Evolutionary conservation across 1,284 basidiomycete genomes (phyloP), one percentile per base, ranked within the genome.

Genomic region (Melampsora occidentalis): DNA sequence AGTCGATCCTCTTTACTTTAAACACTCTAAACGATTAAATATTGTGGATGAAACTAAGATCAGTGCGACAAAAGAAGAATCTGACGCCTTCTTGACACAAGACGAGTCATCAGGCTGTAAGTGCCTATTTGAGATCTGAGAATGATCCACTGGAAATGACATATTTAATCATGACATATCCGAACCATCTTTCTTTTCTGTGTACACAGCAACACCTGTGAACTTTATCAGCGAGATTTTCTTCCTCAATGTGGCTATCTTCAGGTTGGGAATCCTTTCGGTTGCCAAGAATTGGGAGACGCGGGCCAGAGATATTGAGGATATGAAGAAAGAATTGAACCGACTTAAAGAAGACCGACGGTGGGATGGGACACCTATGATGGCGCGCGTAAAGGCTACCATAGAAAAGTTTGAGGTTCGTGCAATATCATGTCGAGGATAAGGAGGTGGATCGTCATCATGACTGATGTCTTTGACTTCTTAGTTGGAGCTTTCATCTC

Each of bases 211-310:
- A 81, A 77, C 82, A 59, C 78, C 87, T 6, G 87, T 91, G 2
- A 97, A 97, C 83, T 99, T 99, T 84, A 95, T 99, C 79, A 94
- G 95, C 1, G 91, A 98, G 72, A 88, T 97, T 14, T 99, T 97
- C 85, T 98, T 91, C 85, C 86, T 98, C 51, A 87, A 90, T 10
- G 87, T 92, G 77, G 89, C 92, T 0, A 90, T 90, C 85, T 90
- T 91, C 77, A 94, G 97, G 83, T 90, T 93, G 73, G 94, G 94
- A 1, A 88, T 92, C 77, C 86, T 90, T 80, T 90, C 89, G 81
- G 92, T 92, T 0, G 89, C 94, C 64, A 89, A 89, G 62, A 89
- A 87, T 9, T 90, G 89, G 78, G 89, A 89, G 57, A 88, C 88
- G 66, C 86, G 90, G 49, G 86, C 86, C 51, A 91, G 91, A 81